Evolutionary conservation across 176 grass and related monocot species (phyloP), one percentile per base, ranked within the genome.

Genomic region (Cenchrus fungigraminus): DNA sequence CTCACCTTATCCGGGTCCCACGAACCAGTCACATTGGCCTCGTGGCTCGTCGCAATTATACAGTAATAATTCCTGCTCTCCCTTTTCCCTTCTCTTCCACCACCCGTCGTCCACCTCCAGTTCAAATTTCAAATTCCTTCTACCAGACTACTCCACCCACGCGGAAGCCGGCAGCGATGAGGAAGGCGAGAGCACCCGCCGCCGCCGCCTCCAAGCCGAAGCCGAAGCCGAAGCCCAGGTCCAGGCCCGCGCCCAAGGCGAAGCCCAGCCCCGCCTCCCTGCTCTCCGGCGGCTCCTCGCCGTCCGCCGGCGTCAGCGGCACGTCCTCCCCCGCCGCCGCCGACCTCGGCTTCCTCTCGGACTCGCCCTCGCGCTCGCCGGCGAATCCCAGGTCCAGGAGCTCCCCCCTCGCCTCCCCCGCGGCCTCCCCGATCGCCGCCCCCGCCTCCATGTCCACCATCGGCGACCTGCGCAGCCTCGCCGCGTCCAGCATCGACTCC

Each of bases 401-500:
- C 6, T 22, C 84, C 5, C 59, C 81, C 2, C 49, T 84, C 68
- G 53, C 76, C 43, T 53, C 79, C 67, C 12, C 68, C 40, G 10
- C 12, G 0, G 31, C 56, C 7, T 34, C 65, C 73, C 20, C 65
- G 13, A 17, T 76, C 53, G 79, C 22, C 47, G 15, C 73, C 6
- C 16, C 60, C 14, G 44, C 51, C 12, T 1, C 63, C 68, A 4
- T 46, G 8, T 80, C 81, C 73, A 82, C 78, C 79, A 19, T 88
- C 82, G 83, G 4, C 6, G 91, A 91, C 62, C 86, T 93, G n/a
- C 76, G 83, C 68, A 12, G 74, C 73, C 80, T 88, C 78, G 86
- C 86, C 47, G 62, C 83, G 12, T 90, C 83, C 37, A 55, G 50
- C 79, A 57, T 90, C 49, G 83, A 93, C 60, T 88, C 83, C 53